Base-by-base conservation (phyloP, 176 grass and related monocot species). In the Bolboschoenus planiculmis region DNA sequence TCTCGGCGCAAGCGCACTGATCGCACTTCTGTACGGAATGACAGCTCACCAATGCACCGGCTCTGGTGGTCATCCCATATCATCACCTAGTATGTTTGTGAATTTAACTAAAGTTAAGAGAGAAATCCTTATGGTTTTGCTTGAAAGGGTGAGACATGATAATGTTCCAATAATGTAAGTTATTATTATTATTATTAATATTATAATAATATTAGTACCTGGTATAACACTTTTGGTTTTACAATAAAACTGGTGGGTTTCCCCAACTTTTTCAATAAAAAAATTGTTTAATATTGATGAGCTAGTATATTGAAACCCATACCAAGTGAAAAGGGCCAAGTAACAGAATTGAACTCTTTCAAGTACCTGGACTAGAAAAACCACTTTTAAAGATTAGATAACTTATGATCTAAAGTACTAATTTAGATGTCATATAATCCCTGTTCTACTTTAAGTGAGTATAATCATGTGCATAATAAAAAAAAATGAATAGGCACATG, bases 61-160 rank as follows among this genome's bases (percentile, higher is more conserved):
- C 85, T 93, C 90, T 96, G 93, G 88, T 96, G 90, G 79, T 96
- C 93, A 53, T 96, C 93, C 93, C 93, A 96, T 75, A 96, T 96
- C 93, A 96, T 96, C 18, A 82, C 80, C 80, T 82, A 31, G 27
- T 3, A 62, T 10, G 23, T 82, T 57, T 51, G 14, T 4, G 10
- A 51, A 31, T 76, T 51, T 31, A 76, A 43, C 0, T 43, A 2
- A 71, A 43, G 37, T 43, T 10, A 42, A 18, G 37, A 71, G 35
- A 40, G 18, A 26, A 63, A 11, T 61, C 26, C 23, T 24, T 24
- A 58, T 62, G 8, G 24, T 62, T 42, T 10, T 9, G 65, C 20
- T 67, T 70, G 36, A 70, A 40, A 36, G 9, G 20, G 37, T 18
- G 20, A 71, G n/a, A 36, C n/a, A 10, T 71, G 0, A 4, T 39